Conservation (phyloP, 306 rosid species). For the Neltuma alba region DNA sequence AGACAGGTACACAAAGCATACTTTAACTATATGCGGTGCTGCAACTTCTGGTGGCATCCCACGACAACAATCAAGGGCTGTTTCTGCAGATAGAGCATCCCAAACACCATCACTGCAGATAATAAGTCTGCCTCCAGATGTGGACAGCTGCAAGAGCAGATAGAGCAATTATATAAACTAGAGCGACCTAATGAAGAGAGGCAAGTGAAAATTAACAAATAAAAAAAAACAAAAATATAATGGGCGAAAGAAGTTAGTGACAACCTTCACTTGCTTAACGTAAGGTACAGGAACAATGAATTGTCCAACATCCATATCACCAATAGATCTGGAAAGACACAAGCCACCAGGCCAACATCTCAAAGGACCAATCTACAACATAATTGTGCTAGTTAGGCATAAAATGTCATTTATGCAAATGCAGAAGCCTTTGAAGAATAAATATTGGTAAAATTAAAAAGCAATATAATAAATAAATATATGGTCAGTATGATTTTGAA, state of each 20-base stretch:
- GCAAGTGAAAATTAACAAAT: conserved; percentile 33
- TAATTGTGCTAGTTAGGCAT: not conserved
- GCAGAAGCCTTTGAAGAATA: not conserved
- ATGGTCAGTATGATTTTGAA: conserved; percentile 10
- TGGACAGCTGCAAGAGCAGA: conserved; percentile 65
- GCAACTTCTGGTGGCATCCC: conserved; percentile 83
- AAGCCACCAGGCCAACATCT: conserved; percentile 99
- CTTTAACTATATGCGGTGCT: conserved; percentile 92
- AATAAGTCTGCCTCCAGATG: conserved; percentile 91
- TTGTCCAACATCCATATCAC: conserved; percentile 97
- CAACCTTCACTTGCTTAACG: conserved; percentile 98
- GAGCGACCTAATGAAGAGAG: conserved; percentile 11
- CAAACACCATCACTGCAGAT: conserved; percentile 98
- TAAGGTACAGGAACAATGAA: conserved; percentile 94
- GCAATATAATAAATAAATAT: conserved; percentile 1
- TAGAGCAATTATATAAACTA: conserved; percentile 28
- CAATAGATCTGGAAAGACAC: conserved; percentile 95
- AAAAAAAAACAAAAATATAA: conserved; percentile 13
- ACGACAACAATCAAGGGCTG: conserved; percentile 80
- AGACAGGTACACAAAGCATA: conserved; percentile 35
- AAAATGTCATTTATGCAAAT: conserved; percentile 36
- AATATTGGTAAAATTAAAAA: not conserved
- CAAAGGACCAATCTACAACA: conserved; percentile 87
- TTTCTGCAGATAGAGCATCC: conserved; percentile 88
- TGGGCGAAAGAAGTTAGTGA: conserved; percentile 44